Percentiles rank a stretch among this genome's conserved stretches.
phyloP scores from a whole-genome alignment of 2,329 filamentous ascomycete genomes.

The Bipolaris oryzae region DNA sequence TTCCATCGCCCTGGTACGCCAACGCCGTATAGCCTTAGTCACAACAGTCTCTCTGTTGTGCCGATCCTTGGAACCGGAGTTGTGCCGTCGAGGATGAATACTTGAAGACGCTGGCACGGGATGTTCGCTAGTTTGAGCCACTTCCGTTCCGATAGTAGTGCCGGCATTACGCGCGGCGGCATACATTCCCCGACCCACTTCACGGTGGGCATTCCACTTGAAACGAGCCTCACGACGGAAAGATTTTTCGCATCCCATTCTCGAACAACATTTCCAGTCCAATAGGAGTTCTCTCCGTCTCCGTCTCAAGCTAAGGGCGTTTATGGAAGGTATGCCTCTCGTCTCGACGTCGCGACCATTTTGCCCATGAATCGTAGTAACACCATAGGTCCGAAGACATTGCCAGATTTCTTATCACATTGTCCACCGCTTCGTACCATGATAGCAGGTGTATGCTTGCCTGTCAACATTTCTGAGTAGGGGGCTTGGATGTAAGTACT shows the following conservation, averaged over 20 bases:
- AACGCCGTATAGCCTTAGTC: background rate
- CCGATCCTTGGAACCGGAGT: background rate
- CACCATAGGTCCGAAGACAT: background rate
- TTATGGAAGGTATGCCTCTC: background rate
- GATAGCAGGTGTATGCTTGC: background rate
- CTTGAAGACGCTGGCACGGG: background rate
- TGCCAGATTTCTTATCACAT: background rate
- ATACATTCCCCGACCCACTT: background rate
- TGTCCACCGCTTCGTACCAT: background rate
- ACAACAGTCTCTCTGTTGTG: background rate
- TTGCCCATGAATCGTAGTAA: background rate
- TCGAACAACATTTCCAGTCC: background rate
- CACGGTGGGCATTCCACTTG: background rate
- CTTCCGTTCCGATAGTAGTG: slow-evolving; percentile 1
- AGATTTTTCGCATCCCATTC: background rate
- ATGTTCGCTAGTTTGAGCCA: background rate
- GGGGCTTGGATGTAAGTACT: background rate
- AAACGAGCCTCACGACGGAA: background rate
- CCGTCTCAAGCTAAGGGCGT: background rate
- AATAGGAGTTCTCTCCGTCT: background rate
- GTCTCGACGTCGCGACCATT: background rate
- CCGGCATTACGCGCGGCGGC: background rate
- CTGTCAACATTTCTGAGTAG: background rate
- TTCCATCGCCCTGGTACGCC: background rate
- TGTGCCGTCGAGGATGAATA: background rate